A percentile compares a stretch with the other conserved stretches of the same genome.
Evolutionary conservation across 768 basidiomycete species (phyloP).

Genomic region (Tulasnella sp.): DNA sequence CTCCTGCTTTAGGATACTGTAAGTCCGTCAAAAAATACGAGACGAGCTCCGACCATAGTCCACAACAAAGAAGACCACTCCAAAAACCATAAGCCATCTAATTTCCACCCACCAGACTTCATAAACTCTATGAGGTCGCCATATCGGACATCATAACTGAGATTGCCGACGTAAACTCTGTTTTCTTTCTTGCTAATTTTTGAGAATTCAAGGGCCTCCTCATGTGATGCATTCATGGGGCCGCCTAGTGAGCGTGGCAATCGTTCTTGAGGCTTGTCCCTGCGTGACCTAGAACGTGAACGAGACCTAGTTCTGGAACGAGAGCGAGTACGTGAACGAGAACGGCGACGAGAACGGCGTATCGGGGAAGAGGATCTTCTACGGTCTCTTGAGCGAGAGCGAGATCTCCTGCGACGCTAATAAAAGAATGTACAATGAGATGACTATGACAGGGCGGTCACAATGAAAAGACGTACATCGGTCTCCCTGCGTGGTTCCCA

Average conservation of each 20-base stretch:
- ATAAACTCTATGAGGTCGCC: slow-evolving; percentile 99
- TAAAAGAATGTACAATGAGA: slow-evolving; percentile 39
- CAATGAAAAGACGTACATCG: slow-evolving; percentile 40
- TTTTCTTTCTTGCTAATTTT: slow-evolving; percentile 97
- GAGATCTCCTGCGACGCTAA: slow-evolving; percentile 38
- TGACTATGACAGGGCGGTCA: slow-evolving; percentile 31
- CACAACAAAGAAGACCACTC: background rate
- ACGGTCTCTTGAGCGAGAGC: slow-evolving; percentile 32
- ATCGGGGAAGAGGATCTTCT: slow-evolving; percentile 25
- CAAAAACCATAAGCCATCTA: slow-evolving; percentile 1
- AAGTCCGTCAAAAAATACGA: too few relatives aligned
- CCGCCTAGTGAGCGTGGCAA: slow-evolving; percentile 74
- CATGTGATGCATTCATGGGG: slow-evolving; percentile 79
- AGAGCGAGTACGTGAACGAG: slow-evolving; percentile 38
- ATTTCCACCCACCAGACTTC: slow-evolving; percentile 48
- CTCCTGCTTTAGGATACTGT: too few relatives aligned
- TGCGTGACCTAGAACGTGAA: slow-evolving; percentile 10
- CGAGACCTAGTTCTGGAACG: slow-evolving; percentile 35
- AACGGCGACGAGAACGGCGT: slow-evolving; percentile 19
- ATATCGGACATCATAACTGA: slow-evolving; percentile 98
- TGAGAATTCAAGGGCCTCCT: slow-evolving; percentile 90
- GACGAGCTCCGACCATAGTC: too few relatives aligned
- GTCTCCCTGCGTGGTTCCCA: slow-evolving; percentile 72
- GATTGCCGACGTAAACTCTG: slow-evolving; percentile 95
- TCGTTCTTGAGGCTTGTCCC: slow-evolving; percentile 37